phyloP scores from a whole-genome alignment of 306 rosid species.

The Casuarina equisetifolia region DNA sequence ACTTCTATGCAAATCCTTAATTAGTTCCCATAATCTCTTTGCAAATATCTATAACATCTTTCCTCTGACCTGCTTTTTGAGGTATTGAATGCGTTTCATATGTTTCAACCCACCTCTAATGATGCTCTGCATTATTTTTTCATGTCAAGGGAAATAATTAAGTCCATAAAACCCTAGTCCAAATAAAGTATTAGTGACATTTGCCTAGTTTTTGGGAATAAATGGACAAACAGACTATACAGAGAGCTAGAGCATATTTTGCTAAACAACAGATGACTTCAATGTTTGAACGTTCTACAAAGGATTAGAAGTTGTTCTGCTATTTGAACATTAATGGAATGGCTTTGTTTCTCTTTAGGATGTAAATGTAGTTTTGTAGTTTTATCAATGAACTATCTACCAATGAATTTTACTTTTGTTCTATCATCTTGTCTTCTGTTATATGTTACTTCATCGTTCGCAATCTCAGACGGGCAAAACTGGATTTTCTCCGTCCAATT shows the following conservation, averaged over 20 bases:
- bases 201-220: background rate
- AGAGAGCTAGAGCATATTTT: background rate
- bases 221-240: background rate
- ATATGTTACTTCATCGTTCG: background rate
- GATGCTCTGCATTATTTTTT: background rate
- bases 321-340: background rate
- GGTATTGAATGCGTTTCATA: background rate
- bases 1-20: no score
- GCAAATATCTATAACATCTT: background rate
- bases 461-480: constrained; percentile 50
- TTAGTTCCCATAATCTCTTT: background rate
- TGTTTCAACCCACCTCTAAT: no score
- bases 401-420: background rate
- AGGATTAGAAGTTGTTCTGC: background rate
- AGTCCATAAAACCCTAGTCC: background rate
- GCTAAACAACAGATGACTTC: background rate
- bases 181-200: background rate
- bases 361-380: background rate
- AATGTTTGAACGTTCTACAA: background rate
- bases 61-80: background rate
- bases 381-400: background rate
- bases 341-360: background rate
- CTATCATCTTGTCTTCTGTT: background rate
- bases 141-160: background rate
- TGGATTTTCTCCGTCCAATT: constrained; percentile 44